Evolutionary conservation across 2,329 filamentous ascomycete genomes (phyloP), one percentile per base, ranked within the genome.

Genomic region (Phyllosticta ampelicida): DNA sequence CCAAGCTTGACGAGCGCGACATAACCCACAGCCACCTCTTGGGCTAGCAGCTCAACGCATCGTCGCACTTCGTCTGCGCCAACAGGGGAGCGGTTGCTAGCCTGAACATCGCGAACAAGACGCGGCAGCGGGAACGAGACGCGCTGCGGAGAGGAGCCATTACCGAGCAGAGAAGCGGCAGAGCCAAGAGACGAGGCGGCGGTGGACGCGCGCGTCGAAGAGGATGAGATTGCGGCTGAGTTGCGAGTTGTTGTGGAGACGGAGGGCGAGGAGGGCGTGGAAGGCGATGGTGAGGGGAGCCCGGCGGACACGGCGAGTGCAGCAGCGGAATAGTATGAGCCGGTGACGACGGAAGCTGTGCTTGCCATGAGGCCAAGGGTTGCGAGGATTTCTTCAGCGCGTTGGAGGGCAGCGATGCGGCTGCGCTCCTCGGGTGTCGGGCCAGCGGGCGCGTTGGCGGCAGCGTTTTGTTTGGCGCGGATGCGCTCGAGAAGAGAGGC

Each of bases 401-500:
- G 73, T 56, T 78, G 74, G 0, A 79, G 71, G 2, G 77, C 77
- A 0, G 75, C 71, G 54, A 65, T 68, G n/a, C 76, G 76, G 48
- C 74, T 72, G 4, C 75, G 68, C 54, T 78, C 71, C 11, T 72
- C 71, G 26, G 71, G 68, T 0, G 73, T 71, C 0, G 74, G 75
- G 0, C 73, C 69, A 1, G 67, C 62, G 1, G 74, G 71, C 1
- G 70, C 67, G 19, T 65, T 63, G 26, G 73, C 70, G 5, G 70
- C 68, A 21, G 70, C 63, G 23, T 70, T 69, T 64, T 79, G 75
- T 64, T 79, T 80, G 19, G 77, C 77, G 13, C 77, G 73, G 53
- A 80, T 77, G 58, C 77, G 76, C 55, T 78, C 76, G 48, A 79
- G 73, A 19, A 80, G 74, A 50, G 72, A 74, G 23, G 71, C 70